Conservation (phyloP, 805 yeast genomes). For the Nakazawaea anatomiae region DNA sequence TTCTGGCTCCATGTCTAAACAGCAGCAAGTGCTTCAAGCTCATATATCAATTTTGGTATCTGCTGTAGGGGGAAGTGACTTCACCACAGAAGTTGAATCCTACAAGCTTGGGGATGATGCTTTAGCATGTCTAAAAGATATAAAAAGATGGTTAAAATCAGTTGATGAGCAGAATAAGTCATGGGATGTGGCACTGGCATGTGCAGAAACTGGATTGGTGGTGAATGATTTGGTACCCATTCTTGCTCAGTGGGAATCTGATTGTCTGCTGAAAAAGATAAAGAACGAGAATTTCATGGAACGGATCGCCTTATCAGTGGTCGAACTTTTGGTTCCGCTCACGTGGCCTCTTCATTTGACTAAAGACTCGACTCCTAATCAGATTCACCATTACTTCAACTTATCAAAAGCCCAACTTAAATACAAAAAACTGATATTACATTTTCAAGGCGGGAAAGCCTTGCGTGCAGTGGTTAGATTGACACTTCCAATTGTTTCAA, state of each 20-base stretch:
- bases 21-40: conserved; percentile 43
- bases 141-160: conserved; percentile 80
- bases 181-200: conserved; percentile 82
- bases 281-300: conserved; percentile 38
- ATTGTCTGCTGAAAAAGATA: conserved; percentile 22
- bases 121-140: conserved; percentile 75
- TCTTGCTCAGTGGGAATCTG: conserved; percentile 63
- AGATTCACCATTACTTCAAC: conserved; percentile 49
- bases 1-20: not conserved
- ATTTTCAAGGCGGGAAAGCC: conserved; percentile 52
- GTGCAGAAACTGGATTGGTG: conserved; percentile 74
- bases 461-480: conserved; percentile 66
- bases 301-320: conserved; percentile 60
- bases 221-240: conserved; percentile 69
- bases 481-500: conserved; percentile 54
- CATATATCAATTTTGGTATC: conserved; percentile 78
- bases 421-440: conserved; percentile 66
- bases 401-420: conserved; percentile 59
- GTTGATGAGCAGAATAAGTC: conserved; percentile 70
- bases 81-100: conserved; percentile 34
- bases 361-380: conserved; percentile 48
- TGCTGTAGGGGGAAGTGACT: conserved; percentile 88
- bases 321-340: conserved; percentile 76
- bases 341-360: conserved; percentile 81
- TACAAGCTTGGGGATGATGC: conserved; percentile 89